A percentile compares a stretch with the other conserved stretches of the same genome.
Evolutionary conservation across 1,284 basidiomycete species (phyloP).

Genomic region (Rhodotorula sp.): DNA sequence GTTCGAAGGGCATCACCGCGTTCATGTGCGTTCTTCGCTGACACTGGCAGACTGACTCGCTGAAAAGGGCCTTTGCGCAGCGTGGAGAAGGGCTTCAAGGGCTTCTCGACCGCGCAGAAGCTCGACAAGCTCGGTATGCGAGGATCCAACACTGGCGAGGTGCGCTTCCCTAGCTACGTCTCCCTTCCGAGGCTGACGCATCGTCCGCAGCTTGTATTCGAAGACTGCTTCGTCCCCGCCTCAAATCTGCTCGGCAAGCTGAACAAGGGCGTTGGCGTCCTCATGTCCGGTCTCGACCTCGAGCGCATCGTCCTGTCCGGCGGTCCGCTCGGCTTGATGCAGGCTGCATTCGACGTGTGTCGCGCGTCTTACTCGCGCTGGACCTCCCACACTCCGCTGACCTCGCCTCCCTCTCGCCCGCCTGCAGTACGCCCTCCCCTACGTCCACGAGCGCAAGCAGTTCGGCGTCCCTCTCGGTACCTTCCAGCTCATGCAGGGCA

Average conservation of each 20-base stretch:
- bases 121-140: conserved; percentile 96
- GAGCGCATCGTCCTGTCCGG: conserved; percentile 89
- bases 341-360: conserved; percentile 68
- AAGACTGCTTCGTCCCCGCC: conserved; percentile 81
- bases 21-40: conserved; percentile 59
- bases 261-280: conserved; percentile 75
- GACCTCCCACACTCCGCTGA: background rate
- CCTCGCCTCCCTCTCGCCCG: background rate
- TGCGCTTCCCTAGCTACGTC: background rate
- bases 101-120: conserved; percentile 86
- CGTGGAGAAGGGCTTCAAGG: conserved; percentile 73
- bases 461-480: conserved; percentile 83
- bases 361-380: background rate
- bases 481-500: conserved; percentile 94
- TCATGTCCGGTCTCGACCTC: conserved; percentile 92
- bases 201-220: conserved; percentile 65
- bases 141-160: conserved; percentile 88
- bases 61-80: background rate
- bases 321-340: conserved; percentile 80
- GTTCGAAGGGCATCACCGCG: conserved; percentile 85
- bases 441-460: conserved; percentile 86
- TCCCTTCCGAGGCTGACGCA: background rate
- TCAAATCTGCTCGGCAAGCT: conserved; percentile 81
- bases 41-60: background rate
- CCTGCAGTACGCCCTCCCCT: conserved; percentile 73